A percentile compares a stretch with the other conserved stretches of the same genome.
phyloP scores from a whole-genome alignment of 164 flowering plant genomes.

The Warburgia ugandensis region DNA sequence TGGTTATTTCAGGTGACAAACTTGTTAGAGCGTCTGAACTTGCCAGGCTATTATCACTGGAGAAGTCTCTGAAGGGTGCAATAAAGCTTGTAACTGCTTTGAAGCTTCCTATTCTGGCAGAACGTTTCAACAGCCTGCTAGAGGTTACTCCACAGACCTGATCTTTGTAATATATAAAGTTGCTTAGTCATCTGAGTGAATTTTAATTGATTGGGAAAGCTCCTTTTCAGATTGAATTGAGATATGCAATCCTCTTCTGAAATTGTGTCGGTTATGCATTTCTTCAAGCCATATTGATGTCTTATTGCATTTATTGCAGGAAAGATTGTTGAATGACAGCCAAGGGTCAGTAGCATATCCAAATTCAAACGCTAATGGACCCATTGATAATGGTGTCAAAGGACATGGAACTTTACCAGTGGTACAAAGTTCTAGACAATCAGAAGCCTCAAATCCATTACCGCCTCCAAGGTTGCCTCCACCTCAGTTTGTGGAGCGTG shows the following conservation, averaged over 20 bases:
- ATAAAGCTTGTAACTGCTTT: slow-evolving; percentile 80
- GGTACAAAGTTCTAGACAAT: slow-evolving; percentile 20
- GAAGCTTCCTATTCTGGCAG: slow-evolving; percentile 90
- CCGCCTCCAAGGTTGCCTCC: slow-evolving; percentile 30
- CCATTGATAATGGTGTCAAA: slow-evolving; percentile 11
- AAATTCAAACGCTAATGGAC: slow-evolving; percentile 5
- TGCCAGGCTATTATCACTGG: slow-evolving; percentile 66
- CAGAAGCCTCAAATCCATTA: slow-evolving; percentile 19
- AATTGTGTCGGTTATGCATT: background rate
- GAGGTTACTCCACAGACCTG: slow-evolving; percentile 41
- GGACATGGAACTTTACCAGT: slow-evolving; percentile 9
- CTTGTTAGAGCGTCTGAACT: slow-evolving; percentile 87
- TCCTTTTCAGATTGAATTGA: background rate
- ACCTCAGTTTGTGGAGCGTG: slow-evolving; percentile 38
- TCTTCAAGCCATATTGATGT: background rate
- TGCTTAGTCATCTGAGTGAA: background rate
- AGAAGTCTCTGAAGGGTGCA: slow-evolving; percentile 82
- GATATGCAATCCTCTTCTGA: background rate
- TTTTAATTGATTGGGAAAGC: background rate
- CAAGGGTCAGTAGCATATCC: slow-evolving; percentile 8
- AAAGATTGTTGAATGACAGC: slow-evolving; percentile 55
- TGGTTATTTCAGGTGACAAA: slow-evolving; percentile 68
- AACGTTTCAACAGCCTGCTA: slow-evolving; percentile 63
- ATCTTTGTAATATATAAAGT: background rate
- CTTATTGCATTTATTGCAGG: slow-evolving; percentile 31